phyloP scores from a whole-genome alignment of 1,284 basidiomycete genomes.

The Tranzscheliella williamsii region DNA sequence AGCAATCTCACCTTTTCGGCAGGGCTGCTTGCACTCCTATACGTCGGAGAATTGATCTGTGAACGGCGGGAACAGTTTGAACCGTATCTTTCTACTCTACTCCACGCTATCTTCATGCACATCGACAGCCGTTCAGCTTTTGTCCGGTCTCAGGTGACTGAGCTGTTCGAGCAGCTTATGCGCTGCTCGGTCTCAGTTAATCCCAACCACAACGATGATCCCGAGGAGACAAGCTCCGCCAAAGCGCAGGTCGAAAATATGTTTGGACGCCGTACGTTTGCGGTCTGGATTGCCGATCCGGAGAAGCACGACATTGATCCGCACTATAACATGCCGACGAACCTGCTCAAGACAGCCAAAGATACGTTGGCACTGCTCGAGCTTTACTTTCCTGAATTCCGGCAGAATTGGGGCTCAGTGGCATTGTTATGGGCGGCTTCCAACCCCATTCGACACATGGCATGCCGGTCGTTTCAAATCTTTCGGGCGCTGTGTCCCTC shows the following conservation, averaged over 20 bases:
- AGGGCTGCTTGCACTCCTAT: slow-evolving; percentile 84
- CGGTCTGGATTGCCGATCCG: slow-evolving; percentile 21
- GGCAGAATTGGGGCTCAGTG: slow-evolving; percentile 77
- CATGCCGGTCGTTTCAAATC: slow-evolving; percentile 87
- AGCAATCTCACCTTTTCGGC: slow-evolving; percentile 66
- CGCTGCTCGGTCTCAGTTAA: slow-evolving; percentile 35
- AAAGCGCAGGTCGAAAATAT: slow-evolving; percentile 30
- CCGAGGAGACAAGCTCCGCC: slow-evolving; percentile 8
- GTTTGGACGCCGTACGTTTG: slow-evolving; percentile 21
- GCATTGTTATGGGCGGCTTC: slow-evolving; percentile 83
- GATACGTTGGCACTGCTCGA: slow-evolving; percentile 22
- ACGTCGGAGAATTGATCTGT: slow-evolving; percentile 79
- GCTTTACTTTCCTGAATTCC: slow-evolving; percentile 61
- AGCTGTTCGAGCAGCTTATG: slow-evolving; percentile 65
- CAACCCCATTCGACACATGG: slow-evolving; percentile 81
- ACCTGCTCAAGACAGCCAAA: slow-evolving; percentile 16
- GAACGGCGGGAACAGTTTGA: slow-evolving; percentile 77
- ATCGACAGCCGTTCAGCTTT: slow-evolving; percentile 76
- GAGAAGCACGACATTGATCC: slow-evolving; percentile 15
- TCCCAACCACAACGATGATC: slow-evolving; percentile 3
- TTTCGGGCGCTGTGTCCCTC: slow-evolving; percentile 80
- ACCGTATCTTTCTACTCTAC: slow-evolving; percentile 72
- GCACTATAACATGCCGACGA: slow-evolving; percentile 21
- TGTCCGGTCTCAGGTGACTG: slow-evolving; percentile 73
- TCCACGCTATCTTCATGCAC: slow-evolving; percentile 82